Evolutionary conservation across 2,329 filamentous ascomycete genomes (phyloP), one percentile per base, ranked within the genome.

Genomic region (Fusarium sp.): DNA sequence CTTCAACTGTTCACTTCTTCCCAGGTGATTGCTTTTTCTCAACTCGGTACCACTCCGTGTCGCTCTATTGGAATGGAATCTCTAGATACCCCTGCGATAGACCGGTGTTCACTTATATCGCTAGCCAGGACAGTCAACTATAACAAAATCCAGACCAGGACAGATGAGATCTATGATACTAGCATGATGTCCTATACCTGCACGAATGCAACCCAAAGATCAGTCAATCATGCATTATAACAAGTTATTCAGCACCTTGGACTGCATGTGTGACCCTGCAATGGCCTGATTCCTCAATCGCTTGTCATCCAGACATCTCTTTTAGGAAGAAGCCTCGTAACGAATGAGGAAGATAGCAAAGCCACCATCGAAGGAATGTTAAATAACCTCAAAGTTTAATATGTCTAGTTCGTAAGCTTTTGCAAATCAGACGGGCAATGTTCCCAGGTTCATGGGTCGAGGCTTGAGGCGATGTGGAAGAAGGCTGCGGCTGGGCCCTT

Each of bases 341-440:
- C 26, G 48, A 68, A 70, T 56, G 48, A 58, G 43, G 41, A 21
- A 62, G 23, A 56, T 46, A 25, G 34, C 18, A 62, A 53, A 53
- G 23, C 37, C 41, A 51, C 49, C 49, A 37, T 45, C 46, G 34
- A 48, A 26, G 28, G 23, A 34, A 61, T 34, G 26, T 54, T 34
- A 62, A 65, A 70, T 69, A 70, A 70, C 44, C 58, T 68, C 56
- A 67, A 70, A 71, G 63, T 70, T 46, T 70, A 65, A 64, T 52
- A 4, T 16, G 37, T 25, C 34, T 70, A 56, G 58, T 23, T 55
- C 44, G n/a, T 23, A 23, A 12, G 44, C 6, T 37, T 44, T 48
- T 52, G 7, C 58, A 60, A 30, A 41, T 43, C 45, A 44, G 28
- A 28, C 25, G 21, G 26, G 26, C 14, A 19, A 62, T n/a, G 45